Conservation (phyloP, 208 protist genomes). For the Acanthamoeba royreba region DNA sequence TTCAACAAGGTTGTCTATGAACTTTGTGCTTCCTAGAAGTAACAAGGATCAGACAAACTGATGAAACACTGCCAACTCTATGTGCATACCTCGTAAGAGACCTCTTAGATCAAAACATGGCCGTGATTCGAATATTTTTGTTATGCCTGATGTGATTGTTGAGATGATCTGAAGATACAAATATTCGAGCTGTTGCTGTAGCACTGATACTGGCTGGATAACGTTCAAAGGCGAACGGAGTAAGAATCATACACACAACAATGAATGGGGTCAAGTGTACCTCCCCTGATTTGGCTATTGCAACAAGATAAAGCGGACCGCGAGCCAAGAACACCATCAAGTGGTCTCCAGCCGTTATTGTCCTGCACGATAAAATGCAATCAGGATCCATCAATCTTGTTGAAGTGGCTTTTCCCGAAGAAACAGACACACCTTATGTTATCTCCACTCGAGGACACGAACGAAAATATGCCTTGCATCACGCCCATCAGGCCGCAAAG, state of each 20-base stretch:
- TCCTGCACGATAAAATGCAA: background rate
- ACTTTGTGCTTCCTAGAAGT: background rate
- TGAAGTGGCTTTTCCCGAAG: background rate
- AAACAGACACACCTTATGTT: background rate
- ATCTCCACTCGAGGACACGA: conserved; percentile 63
- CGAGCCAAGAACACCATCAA: conserved; percentile 66
- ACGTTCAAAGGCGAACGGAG: background rate
- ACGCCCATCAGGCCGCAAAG: conserved; percentile 73
- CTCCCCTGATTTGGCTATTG: conserved; percentile 1
- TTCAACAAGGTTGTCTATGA: conserved; percentile 18
- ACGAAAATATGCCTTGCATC: conserved; percentile 69
- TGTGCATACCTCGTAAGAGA: conserved; percentile 2
- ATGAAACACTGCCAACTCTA: background rate
- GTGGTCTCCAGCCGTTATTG: conserved; percentile 59
- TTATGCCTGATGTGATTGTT: conserved; percentile 49
- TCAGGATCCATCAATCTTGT: background rate
- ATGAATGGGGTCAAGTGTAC: background rate
- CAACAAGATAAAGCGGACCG: conserved; percentile 57
- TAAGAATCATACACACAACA: background rate
- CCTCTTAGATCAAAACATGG: conserved; percentile 14
- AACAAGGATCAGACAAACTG: background rate
- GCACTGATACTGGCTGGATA: background rate
- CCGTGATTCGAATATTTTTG: conserved; percentile 17
- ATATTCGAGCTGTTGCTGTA: conserved; percentile 60
- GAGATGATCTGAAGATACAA: conserved; percentile 53